Conservation (phyloP, 2,329 filamentous ascomycete genomes). For the Alternaria novae-zelandiae region DNA sequence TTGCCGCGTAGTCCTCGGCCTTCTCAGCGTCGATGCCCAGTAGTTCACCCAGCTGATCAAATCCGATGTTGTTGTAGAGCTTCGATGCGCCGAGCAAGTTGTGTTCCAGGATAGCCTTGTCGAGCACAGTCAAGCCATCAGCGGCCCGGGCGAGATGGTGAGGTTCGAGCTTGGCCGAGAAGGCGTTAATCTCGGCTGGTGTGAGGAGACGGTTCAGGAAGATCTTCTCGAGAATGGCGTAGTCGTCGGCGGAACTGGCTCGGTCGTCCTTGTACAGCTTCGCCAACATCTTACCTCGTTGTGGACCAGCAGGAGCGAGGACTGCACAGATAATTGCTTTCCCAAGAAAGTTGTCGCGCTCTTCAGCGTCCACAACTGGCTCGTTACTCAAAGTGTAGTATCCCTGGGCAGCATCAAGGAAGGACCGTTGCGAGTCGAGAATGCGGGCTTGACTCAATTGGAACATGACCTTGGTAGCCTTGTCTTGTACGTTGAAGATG, state of each 20-base stretch:
- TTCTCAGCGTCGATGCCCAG: conserved; percentile 79
- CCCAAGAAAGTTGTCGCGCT: conserved; percentile 81
- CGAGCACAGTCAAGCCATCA: conserved; percentile 90
- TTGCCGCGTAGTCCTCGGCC: conserved; percentile 88
- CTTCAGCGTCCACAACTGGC: conserved; percentile 79
- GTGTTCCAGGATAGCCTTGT: conserved; percentile 93
- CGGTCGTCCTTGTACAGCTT: conserved; percentile 94
- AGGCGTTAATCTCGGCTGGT: conserved; percentile 82
- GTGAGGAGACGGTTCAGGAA: conserved; percentile 86
- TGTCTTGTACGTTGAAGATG: conserved; percentile 77
- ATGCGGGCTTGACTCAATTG: conserved; percentile 91
- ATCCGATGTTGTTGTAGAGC: conserved; percentile 59
- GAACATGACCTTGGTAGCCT: conserved; percentile 81
- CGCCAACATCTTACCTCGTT: conserved; percentile 78
- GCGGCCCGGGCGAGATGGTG: conserved; percentile 91
- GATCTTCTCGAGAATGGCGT: conserved; percentile 94
- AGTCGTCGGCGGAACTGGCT: conserved; percentile 75
- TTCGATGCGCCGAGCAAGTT: conserved; percentile 85
- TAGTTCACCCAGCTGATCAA: conserved; percentile 74
- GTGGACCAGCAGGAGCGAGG: conserved; percentile 86
- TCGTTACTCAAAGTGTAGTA: conserved; percentile 89
- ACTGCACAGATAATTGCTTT: conserved; percentile 93
- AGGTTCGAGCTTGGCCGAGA: conserved; percentile 77
- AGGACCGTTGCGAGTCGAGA: conserved; percentile 86
- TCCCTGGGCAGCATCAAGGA: conserved; percentile 83